These are phyloP conservation scores for Podospora sp. DNA, from an alignment of 495 filamentous ascomycete species.

Conservation along the genomic window DNA sequence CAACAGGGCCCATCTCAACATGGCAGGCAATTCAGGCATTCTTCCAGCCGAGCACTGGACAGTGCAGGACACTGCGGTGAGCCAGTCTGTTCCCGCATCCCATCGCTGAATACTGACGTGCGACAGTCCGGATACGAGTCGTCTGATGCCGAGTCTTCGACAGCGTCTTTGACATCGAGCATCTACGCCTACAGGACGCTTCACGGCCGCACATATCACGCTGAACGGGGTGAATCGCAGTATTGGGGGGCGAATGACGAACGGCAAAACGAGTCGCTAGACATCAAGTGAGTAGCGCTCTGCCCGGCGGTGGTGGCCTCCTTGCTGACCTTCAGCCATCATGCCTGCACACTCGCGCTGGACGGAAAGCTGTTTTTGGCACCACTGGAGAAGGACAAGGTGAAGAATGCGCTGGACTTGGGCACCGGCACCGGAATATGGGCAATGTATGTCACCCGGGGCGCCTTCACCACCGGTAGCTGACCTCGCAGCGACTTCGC, in stretches of 20 bases:
- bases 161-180: slow-evolving; percentile 48
- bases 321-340: slow-evolving; percentile 33
- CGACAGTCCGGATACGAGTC: background rate
- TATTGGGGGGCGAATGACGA: slow-evolving; percentile 47
- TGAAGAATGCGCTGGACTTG: slow-evolving; percentile 14
- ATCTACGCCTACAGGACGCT: slow-evolving; percentile 48
- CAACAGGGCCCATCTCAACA: background rate
- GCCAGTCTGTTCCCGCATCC: background rate
- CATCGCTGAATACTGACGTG: background rate
- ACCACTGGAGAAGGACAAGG: slow-evolving; percentile 48
- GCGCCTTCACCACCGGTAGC: background rate
- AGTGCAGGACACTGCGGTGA: background rate
- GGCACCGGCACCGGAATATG: slow-evolving; percentile 41
- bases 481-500: slow-evolving; percentile 35
- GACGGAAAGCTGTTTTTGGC: slow-evolving; percentile 60
- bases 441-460: slow-evolving; percentile 38
- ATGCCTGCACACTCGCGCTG: slow-evolving; percentile 44
- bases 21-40: background rate
- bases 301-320: background rate
- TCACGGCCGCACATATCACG: slow-evolving; percentile 46
- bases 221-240: slow-evolving; percentile 29
- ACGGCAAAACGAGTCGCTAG: slow-evolving; percentile 41
- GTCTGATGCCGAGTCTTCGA: slow-evolving; percentile 26
- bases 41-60: background rate
- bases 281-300: slow-evolving; percentile 38